Evolutionary conservation across 176 grass and related monocot species (phyloP), one percentile per base, ranked within the genome.

Genomic region (Tillandsia fasciculata): DNA sequence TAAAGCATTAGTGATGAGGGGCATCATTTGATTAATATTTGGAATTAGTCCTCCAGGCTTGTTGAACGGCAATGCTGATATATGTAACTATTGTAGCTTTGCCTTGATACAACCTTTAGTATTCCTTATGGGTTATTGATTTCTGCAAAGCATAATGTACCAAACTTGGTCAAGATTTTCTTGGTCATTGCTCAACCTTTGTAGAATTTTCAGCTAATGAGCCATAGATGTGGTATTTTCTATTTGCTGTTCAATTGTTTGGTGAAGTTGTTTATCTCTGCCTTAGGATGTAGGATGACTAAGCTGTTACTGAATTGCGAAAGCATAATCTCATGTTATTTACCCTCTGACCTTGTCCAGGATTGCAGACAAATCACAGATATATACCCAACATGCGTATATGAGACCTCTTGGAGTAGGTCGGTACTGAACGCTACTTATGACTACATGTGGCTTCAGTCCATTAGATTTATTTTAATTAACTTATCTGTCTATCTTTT

Each of bases 331-430:
- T 42, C 33, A 42, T 42, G 33, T 42, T 5, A 7, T 42, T 42
- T 42, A 42, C 7, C 33, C 33, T 42, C 33, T 1, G 33, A 42
- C 33, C 33, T 42, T 42, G 53, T 51, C 74, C 80, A 99, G 95
- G 95, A 88, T 91, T 54, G 95, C 95, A 73, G 95, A 99, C 65
- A 99, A 99, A 79, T 89, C 95, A 73, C 90, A 99, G 80, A 80
- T 99, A 80, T 99, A 99, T 75, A 99, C 95, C 8, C 95, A 99
- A 22, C 95, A 99, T 84, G 90, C 90, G 8, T 99, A 99, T 65
- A 99, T 99, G 95, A 90, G 95, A 66, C 95, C 95, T 65, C 90
- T 99, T 56, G 95, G 95, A 80, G 70, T 99, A 74, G 95, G 95
- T 99, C 81, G 78, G 86, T 84, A 73, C 24, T 51, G 48, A 27